These are phyloP conservation scores for Cymbidium sinense DNA, from an alignment of 106 monocot species.

Conservation along the genomic window DNA sequence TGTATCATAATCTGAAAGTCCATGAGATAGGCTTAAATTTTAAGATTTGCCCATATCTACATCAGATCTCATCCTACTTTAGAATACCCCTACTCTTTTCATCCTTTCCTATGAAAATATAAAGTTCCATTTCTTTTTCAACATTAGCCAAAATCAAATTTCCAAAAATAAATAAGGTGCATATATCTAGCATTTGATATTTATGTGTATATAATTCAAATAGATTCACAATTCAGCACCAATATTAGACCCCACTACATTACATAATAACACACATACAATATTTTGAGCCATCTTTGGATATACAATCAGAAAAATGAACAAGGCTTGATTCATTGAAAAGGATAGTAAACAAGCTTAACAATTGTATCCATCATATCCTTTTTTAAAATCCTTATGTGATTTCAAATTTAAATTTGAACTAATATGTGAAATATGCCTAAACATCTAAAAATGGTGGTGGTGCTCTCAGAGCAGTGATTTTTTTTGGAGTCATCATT, in stretches of 20 bases:
- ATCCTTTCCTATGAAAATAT: too few species aligned
- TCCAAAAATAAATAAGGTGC: too few species aligned
- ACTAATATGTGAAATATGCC: not conserved
- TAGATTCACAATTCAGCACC: not conserved
- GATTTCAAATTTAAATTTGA: not conserved
- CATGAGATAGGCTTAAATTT: not conserved
- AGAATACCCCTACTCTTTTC: too few species aligned
- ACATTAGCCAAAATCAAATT: too few species aligned
- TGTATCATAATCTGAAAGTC: not conserved
- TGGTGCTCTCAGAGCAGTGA: not conserved
- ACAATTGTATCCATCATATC: not conserved
- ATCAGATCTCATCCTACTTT: not conserved
- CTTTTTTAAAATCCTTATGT: not conserved
- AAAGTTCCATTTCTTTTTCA: too few species aligned
- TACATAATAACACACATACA: not conserved
- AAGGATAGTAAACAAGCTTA: not conserved
- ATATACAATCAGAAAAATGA: not conserved
- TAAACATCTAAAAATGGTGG: not conserved
- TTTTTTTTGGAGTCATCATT: not conserved
- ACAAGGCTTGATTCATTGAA: too few species aligned
- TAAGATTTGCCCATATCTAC: not conserved
- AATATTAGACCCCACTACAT: not conserved
- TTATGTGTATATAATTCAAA: not conserved
- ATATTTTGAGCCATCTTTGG: not conserved
- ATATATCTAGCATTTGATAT: not conserved